Evolutionary conservation across 2,329 filamentous ascomycete species (phyloP), one percentile per base, ranked within the genome.

Genomic region (Aspergillus glaucus): DNA sequence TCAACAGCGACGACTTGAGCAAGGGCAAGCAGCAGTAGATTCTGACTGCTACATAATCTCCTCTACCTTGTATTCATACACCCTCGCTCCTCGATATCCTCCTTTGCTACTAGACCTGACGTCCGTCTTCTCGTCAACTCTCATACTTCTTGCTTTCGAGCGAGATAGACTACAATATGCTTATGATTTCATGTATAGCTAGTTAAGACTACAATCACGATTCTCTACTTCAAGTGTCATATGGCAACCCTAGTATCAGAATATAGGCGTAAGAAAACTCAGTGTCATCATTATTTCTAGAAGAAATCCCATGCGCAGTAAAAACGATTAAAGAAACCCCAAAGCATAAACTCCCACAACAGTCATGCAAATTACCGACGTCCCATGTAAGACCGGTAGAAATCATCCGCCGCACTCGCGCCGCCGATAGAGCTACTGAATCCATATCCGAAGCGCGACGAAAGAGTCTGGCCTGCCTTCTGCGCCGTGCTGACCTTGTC

Each of bases 331-430:
- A 22, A 24, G 10, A 26, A 43, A 10, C 3, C 19, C 26, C 28
- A 28, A 21, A 34, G 6, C 9, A 9, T 19, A 45, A 19, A 28
- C 26, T 36, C 15, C 15, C 34, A 36, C 6, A 15, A 30, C 26
- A 30, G 26, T 12, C 26, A 30, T 30, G 26, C 34, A n/a, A n/a
- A 36, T 19, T 62, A 86, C 69, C 85, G 80, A 56, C 87, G 78
- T 37, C 86, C 87, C 75, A 89, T 84, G 71, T 89, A 95, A 48
- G 88, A 95, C 44, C 87, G 81, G 67, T 93, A 95, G 71, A 97
- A 96, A 68, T 89, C 88, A 64, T 95, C 90, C 1, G 87, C 85
- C 14, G 86, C 85, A 63, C 87, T 85, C 50, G 77, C 73, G 9
- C 68, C 72, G 50, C n/a, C 34, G 9, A 37, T 68, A 32, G 63